Percentiles rank a stretch among this genome's conserved stretches.
Evolutionary conservation across 345 rosid genomes (phyloP).

Genomic region (Heritiera littoralis): DNA sequence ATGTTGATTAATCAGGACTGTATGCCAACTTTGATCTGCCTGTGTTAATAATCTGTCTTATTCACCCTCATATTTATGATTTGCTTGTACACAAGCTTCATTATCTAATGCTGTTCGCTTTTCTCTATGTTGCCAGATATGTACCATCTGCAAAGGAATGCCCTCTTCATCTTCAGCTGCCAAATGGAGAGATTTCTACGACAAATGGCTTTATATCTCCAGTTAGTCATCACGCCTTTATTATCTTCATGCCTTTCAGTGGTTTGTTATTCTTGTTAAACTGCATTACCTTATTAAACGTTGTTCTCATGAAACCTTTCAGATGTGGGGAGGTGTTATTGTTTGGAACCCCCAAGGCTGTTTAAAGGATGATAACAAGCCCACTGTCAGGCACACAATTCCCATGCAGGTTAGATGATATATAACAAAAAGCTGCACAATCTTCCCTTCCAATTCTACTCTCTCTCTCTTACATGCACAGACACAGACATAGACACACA

Average conservation of each 20-base stretch:
- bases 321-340: conserved; percentile 99
- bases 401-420: conserved; percentile 56
- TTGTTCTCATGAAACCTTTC: conserved; percentile 25
- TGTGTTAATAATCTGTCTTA: neutral
- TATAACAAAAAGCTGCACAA: neutral
- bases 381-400: conserved; percentile 44
- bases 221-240: conserved; percentile 46
- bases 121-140: conserved; percentile 53
- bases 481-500: neutral
- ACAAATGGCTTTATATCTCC: conserved; percentile 97
- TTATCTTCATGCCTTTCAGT: conserved; percentile 17
- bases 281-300: conserved; percentile 4
- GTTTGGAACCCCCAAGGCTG: conserved; percentile 79
- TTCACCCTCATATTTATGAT: neutral
- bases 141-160: conserved; percentile 84
- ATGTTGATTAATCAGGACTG: neutral
- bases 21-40: neutral
- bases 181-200: conserved; percentile 80
- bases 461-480: neutral
- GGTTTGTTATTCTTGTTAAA: conserved; percentile 2
- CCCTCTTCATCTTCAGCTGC: conserved; percentile 81
- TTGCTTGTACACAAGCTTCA: neutral
- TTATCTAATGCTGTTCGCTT: conserved; percentile 6
- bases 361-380: conserved; percentile 42
- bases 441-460: neutral